Evolutionary conservation across 2,329 filamentous ascomycete species (phyloP), one percentile per base, ranked within the genome.

Genomic region (Pseudocercospora crystallina): DNA sequence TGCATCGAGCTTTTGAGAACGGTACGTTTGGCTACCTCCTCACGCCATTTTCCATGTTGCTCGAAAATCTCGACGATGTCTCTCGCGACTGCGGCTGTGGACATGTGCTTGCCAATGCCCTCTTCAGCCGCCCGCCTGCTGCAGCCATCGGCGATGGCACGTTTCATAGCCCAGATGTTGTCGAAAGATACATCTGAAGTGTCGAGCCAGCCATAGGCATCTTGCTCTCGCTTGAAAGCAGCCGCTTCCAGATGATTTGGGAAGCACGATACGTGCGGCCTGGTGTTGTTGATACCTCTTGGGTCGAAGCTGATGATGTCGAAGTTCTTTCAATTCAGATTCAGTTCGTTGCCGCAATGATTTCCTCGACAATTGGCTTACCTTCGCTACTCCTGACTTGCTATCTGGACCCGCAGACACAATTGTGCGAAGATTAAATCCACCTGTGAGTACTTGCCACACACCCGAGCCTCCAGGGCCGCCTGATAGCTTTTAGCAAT

Each of bases 61-160:
- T 79, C 76, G 8, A 73, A 65, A 32, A 80, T 69, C 35, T 73
- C 70, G 5, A 79, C 61, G 73, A 80, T 78, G 52, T 80, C 76
- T 33, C 71, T 65, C 1, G 74, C 76, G 2, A 76, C 73, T 13
- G 70, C 72, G 1, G 74, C 72, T 0, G 77, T 79, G n/a, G 71
- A 72, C 41, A 76, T 65, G 57, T 74, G 75, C 40, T 69, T 64
- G 51, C 70, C 70, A 56, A 75, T 72, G 20, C 20, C 20, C 20
- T 26, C 20, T 34, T 74, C 70, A n/a, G 50, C 34, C 31, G 65
- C 57, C 20, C 20, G 3, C 7, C 20, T 26, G 20, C 20, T 26
- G 20, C 20, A 26, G 34, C 61, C 62, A 5, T 58, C 57, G 2
- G 60, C 60, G 12, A 43, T 33, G 1, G 72, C 73, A 43, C 68